phyloP scores from a whole-genome alignment of 176 grass and related monocot genomes.

The Zoysia pacifica region DNA sequence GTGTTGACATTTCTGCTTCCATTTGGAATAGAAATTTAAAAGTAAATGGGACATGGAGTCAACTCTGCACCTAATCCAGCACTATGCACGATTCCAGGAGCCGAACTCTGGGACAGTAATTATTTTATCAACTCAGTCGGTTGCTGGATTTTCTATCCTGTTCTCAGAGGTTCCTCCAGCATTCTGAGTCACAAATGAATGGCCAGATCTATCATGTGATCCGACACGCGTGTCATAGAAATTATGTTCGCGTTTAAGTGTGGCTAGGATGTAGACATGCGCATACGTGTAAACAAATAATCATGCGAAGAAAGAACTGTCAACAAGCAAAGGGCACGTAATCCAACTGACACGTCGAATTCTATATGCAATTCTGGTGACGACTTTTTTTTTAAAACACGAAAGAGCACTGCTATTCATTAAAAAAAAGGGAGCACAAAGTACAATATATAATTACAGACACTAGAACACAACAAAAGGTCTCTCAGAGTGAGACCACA shows the following conservation, averaged over 20 bases:
- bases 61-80: background rate
- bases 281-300: background rate
- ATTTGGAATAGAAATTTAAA: background rate
- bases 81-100: background rate
- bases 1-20: background rate
- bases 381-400: background rate
- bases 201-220: background rate
- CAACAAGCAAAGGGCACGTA: background rate
- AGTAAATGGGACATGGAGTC: conserved; percentile 8
- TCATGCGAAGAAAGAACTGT: conserved; percentile 3
- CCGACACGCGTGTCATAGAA: background rate
- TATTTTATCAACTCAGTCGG: too few species aligned
- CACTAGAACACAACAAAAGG: too few species aligned
- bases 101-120: too few species aligned
- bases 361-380: conserved; percentile 5
- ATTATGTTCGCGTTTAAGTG: too few species aligned
- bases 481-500: too few species aligned
- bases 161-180: background rate
- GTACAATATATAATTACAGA: too few species aligned
- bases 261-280: too few species aligned
- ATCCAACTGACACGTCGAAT: background rate
- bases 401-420: too few species aligned
- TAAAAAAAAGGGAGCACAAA: too few species aligned
- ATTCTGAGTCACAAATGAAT: background rate
- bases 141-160: too few species aligned